Evolutionary conservation across 2,329 filamentous ascomycete species (phyloP).

Genomic region (Lecanosticta acicola): DNA sequence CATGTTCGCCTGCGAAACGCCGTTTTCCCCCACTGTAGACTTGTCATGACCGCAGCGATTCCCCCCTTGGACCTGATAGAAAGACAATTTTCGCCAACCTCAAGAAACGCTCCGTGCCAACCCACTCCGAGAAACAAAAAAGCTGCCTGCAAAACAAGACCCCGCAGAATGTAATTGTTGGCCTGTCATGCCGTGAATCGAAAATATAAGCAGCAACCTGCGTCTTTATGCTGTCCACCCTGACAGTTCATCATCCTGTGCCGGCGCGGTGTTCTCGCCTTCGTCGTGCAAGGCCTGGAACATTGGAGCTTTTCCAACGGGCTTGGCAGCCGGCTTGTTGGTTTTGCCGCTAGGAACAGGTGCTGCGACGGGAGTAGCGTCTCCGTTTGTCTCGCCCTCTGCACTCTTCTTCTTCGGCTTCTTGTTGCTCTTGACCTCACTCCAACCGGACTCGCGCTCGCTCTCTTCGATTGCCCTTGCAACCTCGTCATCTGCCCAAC

Average conservation of each 20-base stretch:
- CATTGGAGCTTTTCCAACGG: background rate
- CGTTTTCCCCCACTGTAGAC: background rate
- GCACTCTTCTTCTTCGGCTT: slow-evolving; percentile 49
- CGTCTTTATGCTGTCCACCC: background rate
- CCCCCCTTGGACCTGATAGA: background rate
- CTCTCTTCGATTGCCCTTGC: slow-evolving; percentile 45
- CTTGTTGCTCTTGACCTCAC: slow-evolving; percentile 50
- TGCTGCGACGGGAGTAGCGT: slow-evolving; percentile 10
- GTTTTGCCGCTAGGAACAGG: slow-evolving; percentile 10
- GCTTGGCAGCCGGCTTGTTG: background rate
- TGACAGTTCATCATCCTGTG: background rate
- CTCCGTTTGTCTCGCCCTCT: slow-evolving; percentile 14
- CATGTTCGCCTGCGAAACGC: background rate
- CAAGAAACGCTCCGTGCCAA: background rate
- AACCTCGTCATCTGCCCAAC: slow-evolving; percentile 50
- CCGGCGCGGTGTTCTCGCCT: too few species aligned
- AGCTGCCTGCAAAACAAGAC: background rate
- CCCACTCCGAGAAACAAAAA: background rate
- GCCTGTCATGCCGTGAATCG: background rate
- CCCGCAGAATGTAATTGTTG: background rate
- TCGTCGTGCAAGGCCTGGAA: background rate
- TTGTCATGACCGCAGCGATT: background rate
- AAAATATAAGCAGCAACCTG: background rate
- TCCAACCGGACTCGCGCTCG: slow-evolving; percentile 53
- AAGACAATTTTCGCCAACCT: background rate